phyloP scores from a whole-genome alignment of 345 rosid species.

The Salix purpurea region DNA sequence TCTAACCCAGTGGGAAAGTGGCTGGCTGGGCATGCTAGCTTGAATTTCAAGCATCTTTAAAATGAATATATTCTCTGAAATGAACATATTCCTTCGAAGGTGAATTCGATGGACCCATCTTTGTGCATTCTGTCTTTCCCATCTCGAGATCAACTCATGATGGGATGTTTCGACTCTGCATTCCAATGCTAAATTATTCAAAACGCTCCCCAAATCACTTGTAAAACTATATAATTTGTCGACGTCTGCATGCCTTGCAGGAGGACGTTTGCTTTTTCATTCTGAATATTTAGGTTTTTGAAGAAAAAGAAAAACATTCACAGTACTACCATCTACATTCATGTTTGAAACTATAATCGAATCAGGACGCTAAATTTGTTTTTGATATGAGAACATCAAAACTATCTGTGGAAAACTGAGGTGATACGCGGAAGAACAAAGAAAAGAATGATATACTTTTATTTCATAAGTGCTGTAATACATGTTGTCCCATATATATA shows the following conservation, averaged over 20 bases:
- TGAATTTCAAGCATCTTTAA: conserved; percentile 79
- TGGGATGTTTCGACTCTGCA: not conserved
- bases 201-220: not conserved
- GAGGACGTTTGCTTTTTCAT: no score
- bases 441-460: no score
- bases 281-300: no score
- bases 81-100: conserved; percentile 71
- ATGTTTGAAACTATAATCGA: no score
- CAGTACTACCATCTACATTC: no score
- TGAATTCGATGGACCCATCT: conserved; percentile 32
- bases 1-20: conserved; percentile 33
- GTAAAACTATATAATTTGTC: not conserved
- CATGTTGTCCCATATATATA: no score
- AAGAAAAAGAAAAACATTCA: no score
- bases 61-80: conserved; percentile 58
- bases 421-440: no score
- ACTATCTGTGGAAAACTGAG: no score
- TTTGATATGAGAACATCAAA: no score
- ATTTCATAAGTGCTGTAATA: no score
- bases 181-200: not conserved
- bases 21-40: conserved; percentile 72
- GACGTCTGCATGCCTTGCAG: not conserved
- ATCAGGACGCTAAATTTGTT: no score
- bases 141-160: not conserved
- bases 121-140: conserved; percentile 19